phyloP scores from a whole-genome alignment of 345 rosid genomes.

The Eucalyptus sp. region DNA sequence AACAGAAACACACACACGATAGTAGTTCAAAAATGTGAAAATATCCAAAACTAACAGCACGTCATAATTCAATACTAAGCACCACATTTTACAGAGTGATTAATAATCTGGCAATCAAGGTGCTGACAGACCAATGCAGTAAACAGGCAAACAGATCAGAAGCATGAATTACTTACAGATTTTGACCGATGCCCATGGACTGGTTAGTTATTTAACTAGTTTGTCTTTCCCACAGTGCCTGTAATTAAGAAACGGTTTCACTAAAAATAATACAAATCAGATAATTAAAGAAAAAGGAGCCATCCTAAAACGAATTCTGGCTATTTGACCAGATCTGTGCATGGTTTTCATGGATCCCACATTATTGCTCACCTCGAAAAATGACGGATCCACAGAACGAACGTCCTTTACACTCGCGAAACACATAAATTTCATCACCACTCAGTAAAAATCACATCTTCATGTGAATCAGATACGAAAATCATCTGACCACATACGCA shows the following conservation, averaged over 20 bases:
- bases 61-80: background rate
- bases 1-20: background rate
- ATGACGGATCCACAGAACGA: background rate
- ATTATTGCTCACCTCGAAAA: background rate
- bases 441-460: background rate
- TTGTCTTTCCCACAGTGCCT: background rate
- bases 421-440: background rate
- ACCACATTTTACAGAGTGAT: background rate
- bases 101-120: background rate
- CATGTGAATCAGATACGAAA: background rate
- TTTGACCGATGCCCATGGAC: background rate
- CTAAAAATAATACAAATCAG: background rate
- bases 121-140: background rate
- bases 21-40: background rate
- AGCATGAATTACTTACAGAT: background rate
- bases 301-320: background rate
- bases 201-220: background rate
- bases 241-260: background rate
- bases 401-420: background rate
- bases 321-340: background rate
- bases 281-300: background rate
- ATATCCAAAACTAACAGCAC: background rate
- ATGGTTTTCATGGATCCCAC: background rate
- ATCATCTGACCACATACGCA: background rate
- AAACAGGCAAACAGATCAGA: background rate